Evolutionary conservation across 768 basidiomycete species (phyloP), one percentile per base, ranked within the genome.

Genomic region (Butyriboletus loyo): DNA sequence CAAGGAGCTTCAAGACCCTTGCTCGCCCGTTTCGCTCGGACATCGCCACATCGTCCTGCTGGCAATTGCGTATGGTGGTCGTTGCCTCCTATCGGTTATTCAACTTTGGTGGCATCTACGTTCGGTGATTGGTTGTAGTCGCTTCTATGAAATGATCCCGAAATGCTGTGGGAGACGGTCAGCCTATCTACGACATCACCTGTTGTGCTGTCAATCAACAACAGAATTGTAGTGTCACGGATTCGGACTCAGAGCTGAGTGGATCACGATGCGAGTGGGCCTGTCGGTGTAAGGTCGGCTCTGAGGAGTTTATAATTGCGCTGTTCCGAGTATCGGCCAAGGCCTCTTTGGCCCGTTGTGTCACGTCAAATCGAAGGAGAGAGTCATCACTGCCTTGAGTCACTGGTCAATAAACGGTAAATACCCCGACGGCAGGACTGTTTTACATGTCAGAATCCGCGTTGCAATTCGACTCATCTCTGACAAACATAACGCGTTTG

Each of bases 1-100:
- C 47, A 35, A 41, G 7, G 14, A 45, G 17, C 19, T 31, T 48
- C 46, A 31, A 35, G 30, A 24, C 32, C 22, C n/a, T 13, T 44
- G 27, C 21, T 31, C 31, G 17, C 53, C 53, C 31, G 32, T 49
- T 34, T 34, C 21, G 21, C 38, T 47, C 38, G 25, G 24, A 44
- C 17, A 19, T 44, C 19, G 17, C 15, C 32, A 7, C 10, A 9
- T n/a, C 25, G 35, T 51, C 31, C 38, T 34, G 56, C 52, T 53
- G 46, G 52, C 49, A 34, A 24, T 24, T 21, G 19, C 3, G 24
- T 5, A 13, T 15, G 15, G 10, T 36, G 27, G 14, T 21, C n/a
- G 15, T n/a, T 39, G 21, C 24, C 50, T 59, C 50, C 53, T 58
- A 61, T 37, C 58, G 59, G 58, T 14, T 30, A 27, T 28, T 42